Evolutionary conservation across 768 basidiomycete genomes (phyloP).

Genomic region (Cyclocybe aegerita): DNA sequence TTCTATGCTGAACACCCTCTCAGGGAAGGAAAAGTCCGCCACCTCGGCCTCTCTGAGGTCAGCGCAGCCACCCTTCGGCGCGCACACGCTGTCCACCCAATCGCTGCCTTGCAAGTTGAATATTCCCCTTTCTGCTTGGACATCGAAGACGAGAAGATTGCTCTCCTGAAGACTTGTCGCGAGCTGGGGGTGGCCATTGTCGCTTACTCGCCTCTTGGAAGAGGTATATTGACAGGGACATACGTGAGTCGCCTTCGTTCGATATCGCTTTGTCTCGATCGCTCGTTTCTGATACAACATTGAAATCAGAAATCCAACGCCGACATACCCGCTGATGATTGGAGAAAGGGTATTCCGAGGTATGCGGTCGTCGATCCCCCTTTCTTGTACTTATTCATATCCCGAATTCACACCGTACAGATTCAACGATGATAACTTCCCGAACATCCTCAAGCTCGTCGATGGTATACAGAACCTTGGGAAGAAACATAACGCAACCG

Average conservation of each 20-base stretch:
- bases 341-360: slow-evolving; percentile 34
- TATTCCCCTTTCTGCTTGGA: slow-evolving; percentile 50
- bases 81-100: slow-evolving; percentile 49
- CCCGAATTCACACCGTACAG: slow-evolving; percentile 7
- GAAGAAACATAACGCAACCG: slow-evolving; percentile 35
- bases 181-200: slow-evolving; percentile 50
- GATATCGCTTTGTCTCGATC: too few species aligned
- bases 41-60: slow-evolving; percentile 53
- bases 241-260: slow-evolving; percentile 27
- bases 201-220: slow-evolving; percentile 50
- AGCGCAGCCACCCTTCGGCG: slow-evolving; percentile 45
- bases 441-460: slow-evolving; percentile 38
- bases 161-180: slow-evolving; percentile 38
- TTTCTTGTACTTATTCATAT: too few species aligned
- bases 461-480: slow-evolving; percentile 36
- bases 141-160: slow-evolving; percentile 42
- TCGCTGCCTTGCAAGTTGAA: slow-evolving; percentile 48
- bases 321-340: slow-evolving; percentile 38
- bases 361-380: slow-evolving; percentile 9
- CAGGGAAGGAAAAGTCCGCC: slow-evolving; percentile 41
- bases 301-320: slow-evolving; percentile 29
- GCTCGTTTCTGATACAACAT: background rate
- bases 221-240: slow-evolving; percentile 47
- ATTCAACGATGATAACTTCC: slow-evolving; percentile 42
- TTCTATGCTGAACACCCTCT: background rate